These are phyloP conservation scores for Asclepias syriaca DNA, from an alignment of 257 asterid genomes.

Conservation along the genomic window DNA sequence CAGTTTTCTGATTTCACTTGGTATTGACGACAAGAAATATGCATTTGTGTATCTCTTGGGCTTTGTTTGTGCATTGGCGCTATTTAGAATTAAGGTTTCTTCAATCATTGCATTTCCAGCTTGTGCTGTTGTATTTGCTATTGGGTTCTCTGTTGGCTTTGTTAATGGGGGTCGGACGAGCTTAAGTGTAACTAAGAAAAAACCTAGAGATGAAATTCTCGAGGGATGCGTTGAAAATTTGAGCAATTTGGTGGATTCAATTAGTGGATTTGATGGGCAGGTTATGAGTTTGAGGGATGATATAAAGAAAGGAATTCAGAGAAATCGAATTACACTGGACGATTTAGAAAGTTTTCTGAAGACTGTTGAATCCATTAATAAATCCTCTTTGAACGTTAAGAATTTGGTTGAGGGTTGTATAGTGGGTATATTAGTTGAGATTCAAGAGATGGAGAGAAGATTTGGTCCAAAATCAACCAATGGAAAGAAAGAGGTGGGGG, in stretches of 20 bases:
- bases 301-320: conserved; percentile 36
- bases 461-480: conserved; percentile 32
- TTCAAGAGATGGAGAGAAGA: conserved; percentile 35
- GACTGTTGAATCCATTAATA: conserved; percentile 38
- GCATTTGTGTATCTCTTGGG: conserved; percentile 72
- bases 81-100: conserved; percentile 70
- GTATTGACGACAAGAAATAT: conserved; percentile 63
- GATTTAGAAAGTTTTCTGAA: conserved; percentile 52
- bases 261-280: conserved; percentile 32
- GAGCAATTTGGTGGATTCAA: conserved; percentile 27
- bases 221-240: conserved; percentile 40
- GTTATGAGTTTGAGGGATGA: conserved; percentile 43
- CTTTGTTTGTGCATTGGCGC: conserved; percentile 74
- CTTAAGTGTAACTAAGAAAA: conserved; percentile 33
- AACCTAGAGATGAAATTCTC: conserved; percentile 33
- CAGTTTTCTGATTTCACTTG: conserved; percentile 45
- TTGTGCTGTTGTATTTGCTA: conserved; percentile 66
- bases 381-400: conserved; percentile 28
- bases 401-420: conserved; percentile 43
- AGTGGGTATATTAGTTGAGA: conserved; percentile 28
- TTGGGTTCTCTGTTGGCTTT: conserved; percentile 69
- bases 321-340: conserved; percentile 39
- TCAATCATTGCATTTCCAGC: conserved; percentile 71
- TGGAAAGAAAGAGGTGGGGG: conserved; percentile 43
- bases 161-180: conserved; percentile 59